Evolutionary conservation across 768 basidiomycete genomes (phyloP).

Genomic region (Boletellus ananiceps): DNA sequence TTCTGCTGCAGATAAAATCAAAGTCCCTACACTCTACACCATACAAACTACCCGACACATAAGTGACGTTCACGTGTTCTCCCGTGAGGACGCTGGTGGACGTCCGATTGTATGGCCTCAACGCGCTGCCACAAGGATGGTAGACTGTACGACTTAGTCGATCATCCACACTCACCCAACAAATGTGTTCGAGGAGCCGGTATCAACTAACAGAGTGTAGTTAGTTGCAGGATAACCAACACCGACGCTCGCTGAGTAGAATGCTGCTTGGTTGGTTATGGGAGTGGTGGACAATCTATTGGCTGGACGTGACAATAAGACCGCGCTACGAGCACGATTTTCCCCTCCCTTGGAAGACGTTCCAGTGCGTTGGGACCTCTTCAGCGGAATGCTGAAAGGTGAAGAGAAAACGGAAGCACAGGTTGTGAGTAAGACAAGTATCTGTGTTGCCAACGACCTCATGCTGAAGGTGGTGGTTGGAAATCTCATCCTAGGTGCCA

Average conservation of each 20-base stretch:
- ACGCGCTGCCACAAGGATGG: constrained; percentile 8
- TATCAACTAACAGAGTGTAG: constrained; percentile 27
- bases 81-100: constrained; percentile 20
- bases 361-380: too few relatives aligned
- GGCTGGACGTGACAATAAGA: too few relatives aligned
- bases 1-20: not conserved
- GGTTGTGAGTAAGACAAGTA: too few relatives aligned
- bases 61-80: constrained; percentile 2
- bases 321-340: too few relatives aligned
- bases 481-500: too few relatives aligned
- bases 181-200: constrained; percentile 28
- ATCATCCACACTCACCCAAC: constrained; percentile 2
- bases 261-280: constrained; percentile 6
- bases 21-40: constrained; percentile 32
- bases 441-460: too few relatives aligned
- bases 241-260: constrained; percentile 21
- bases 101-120: constrained; percentile 12
- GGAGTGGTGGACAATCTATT: too few relatives aligned
- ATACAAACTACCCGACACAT: constrained; percentile 12
- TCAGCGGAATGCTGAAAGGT: too few relatives aligned
- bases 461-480: too few relatives aligned
- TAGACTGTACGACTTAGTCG: not conserved
- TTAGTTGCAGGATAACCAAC: constrained; percentile 22
- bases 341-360: too few relatives aligned
- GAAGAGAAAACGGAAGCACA: too few relatives aligned